A percentile compares a stretch with the other conserved stretches of the same genome.
phyloP scores from a whole-genome alignment of 352 stramenopile genomes.

The Pythium aristosporum region DNA sequence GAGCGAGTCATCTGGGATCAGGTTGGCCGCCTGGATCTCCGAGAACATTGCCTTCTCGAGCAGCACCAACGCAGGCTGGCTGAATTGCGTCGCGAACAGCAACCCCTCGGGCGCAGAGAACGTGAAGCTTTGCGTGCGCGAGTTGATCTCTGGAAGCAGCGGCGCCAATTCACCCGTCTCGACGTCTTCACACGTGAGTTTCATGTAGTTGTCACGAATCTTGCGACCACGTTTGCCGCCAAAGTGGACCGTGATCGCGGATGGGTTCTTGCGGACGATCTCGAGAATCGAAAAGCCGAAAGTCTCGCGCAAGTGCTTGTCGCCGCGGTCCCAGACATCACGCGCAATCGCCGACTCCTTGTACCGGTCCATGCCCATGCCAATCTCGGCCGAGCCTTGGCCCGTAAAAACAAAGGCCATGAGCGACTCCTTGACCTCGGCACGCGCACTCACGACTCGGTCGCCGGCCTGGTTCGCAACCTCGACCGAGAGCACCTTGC shows the following conservation, averaged over 20 bases:
- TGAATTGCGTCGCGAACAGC: conserved; percentile 88
- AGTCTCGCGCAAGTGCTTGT: conserved; percentile 61
- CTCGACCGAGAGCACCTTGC: conserved; percentile 71
- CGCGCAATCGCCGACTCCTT: conserved; percentile 61
- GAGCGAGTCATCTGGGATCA: conserved; percentile 71
- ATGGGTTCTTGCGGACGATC: conserved; percentile 86
- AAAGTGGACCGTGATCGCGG: conserved; percentile 85
- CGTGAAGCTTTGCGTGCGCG: conserved; percentile 79
- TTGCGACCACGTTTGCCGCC: conserved; percentile 71
- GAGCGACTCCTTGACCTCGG: conserved; percentile 61
- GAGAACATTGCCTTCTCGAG: conserved; percentile 86
- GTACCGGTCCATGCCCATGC: conserved; percentile 91
- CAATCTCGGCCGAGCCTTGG: conserved; percentile 76
- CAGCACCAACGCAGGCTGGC: conserved; percentile 76
- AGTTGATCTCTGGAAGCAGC: conserved; percentile 79
- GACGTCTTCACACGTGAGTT: conserved; percentile 63
- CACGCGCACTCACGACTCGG: conserved; percentile 66
- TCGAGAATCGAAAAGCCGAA: conserved; percentile 90
- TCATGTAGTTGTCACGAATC: conserved; percentile 88
- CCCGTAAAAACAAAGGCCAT: conserved; percentile 88
- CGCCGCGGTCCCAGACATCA: conserved; percentile 80
- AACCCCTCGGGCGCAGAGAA: conserved; percentile 76
- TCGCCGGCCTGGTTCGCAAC: conserved; percentile 74
- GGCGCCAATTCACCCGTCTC: conserved; percentile 48
- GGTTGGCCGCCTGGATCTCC: conserved; percentile 65